These are phyloP conservation scores for Achlya hypogyna DNA, from an alignment of 352 stramenopile genomes.

Conservation along the genomic window DNA sequence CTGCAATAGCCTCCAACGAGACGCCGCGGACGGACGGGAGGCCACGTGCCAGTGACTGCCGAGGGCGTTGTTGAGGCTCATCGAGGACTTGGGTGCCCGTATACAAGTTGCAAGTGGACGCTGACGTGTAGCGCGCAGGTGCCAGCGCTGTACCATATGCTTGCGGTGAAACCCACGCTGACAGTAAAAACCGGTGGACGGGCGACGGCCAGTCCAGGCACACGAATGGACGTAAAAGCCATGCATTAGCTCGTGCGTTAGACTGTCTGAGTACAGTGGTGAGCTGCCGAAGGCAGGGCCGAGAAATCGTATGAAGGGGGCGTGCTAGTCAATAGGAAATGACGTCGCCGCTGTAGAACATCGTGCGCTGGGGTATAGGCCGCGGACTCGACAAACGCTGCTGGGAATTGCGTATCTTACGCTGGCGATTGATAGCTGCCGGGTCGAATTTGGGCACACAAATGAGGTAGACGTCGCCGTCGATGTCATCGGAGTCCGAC, in stretches of 20 bases:
- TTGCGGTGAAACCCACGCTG: too few species aligned
- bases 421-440: neutral
- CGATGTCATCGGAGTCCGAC: neutral
- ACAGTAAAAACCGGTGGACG: too few species aligned
- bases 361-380: neutral
- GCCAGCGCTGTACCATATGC: neutral
- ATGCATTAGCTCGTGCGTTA: too few species aligned
- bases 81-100: neutral
- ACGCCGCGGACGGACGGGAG: neutral
- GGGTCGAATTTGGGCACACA: neutral
- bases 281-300: neutral
- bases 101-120: neutral
- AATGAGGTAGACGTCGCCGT: neutral
- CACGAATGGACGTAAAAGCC: too few species aligned
- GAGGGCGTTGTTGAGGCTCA: neutral
- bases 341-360: neutral
- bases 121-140: neutral
- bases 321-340: neutral
- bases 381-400: neutral
- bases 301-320: neutral
- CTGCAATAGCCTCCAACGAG: neutral
- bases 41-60: too few species aligned
- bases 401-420: neutral
- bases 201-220: too few species aligned
- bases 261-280: neutral